Base-by-base conservation (phyloP, 768 basidiomycete genomes). In the Podaxis mareebaensis region DNA sequence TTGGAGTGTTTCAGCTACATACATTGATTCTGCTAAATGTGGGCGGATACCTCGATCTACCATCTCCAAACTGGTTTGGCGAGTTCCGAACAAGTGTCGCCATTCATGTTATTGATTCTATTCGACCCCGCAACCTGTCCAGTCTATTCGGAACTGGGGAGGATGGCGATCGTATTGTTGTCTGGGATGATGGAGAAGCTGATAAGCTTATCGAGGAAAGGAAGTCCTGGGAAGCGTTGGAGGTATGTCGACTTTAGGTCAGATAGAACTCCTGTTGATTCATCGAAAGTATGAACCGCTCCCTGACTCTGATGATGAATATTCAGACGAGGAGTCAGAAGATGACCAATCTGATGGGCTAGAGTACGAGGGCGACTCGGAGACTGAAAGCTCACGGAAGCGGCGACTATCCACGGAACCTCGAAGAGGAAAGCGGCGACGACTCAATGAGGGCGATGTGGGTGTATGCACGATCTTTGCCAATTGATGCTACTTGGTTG, bases 101-200 rank as follows among this genome's bases (percentile, higher is more conserved):
- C 2, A 83, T 98, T 46, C 97, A 99, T 78, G 88, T 99, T 69
- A 92, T 99, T 76, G 97, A 99, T 76, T 94, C 96, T 3, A 86
- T 89, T 20, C 85, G 97, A 57, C 97, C 97, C 17, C 87, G 92
- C 71, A 95, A 95, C 75, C 79, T 99, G 70, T 81, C 87, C 48
- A 97, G 89, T 77, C 77, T 98, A 22, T 99, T 96, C 73, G 86
- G 84, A 54, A 82, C 79, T 48, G 87, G 87, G 26, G 82, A 85
- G 67, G 84, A 84, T 57, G 84, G 83, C 12, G 87, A 91, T 65
- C 80, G 90, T 57, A 86, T 98, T 20, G 79, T 96, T 33, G 82
- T 99, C 0, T 99, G 97, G 97, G 94, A 95, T 66, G 95, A 96
- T 69, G 94, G 93, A 3, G 88, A 85, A 17, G 89, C 87, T 2